phyloP scores from a whole-genome alignment of 441 rosid species.

The Geranium incanum region DNA sequence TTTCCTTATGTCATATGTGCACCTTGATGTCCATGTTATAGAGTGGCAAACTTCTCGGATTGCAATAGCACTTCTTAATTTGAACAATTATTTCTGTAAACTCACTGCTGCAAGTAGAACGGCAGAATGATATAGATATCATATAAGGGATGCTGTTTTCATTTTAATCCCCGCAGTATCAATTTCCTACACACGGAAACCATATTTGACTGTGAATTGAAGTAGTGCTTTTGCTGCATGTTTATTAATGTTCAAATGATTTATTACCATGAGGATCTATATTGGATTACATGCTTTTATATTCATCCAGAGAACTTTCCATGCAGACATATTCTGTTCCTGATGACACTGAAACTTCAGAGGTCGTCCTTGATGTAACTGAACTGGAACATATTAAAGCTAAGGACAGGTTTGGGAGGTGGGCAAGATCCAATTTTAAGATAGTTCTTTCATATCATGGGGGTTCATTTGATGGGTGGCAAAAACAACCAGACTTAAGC shows the following conservation, averaged over 20 bases:
- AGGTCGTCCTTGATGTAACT: constrained; percentile 17
- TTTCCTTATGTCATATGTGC: neutral
- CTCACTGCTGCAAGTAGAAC: neutral
- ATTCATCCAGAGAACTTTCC: constrained; percentile 20
- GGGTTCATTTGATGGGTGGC: constrained; percentile 93
- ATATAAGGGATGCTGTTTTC: neutral
- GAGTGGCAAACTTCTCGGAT: neutral
- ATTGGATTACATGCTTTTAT: neutral
- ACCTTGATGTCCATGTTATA: neutral
- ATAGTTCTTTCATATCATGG: constrained; percentile 76
- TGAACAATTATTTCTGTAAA: neutral
- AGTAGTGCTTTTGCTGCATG: neutral
- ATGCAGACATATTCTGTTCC: constrained; percentile 31
- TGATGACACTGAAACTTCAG: constrained; percentile 30
- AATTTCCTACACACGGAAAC: neutral
- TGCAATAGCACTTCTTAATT: neutral
- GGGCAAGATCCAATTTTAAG: constrained; percentile 75
- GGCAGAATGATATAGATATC: neutral
- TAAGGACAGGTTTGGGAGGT: constrained; percentile 54
- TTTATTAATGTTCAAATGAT: neutral
- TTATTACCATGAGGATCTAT: neutral
- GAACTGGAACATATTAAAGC: constrained; percentile 27
- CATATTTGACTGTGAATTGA: neutral
- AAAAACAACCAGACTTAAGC: constrained; percentile 76
- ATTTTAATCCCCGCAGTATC: neutral